These are phyloP conservation scores for Barnettozyma siamensis DNA, from an alignment of 805 yeast species.

Conservation along the genomic window DNA sequence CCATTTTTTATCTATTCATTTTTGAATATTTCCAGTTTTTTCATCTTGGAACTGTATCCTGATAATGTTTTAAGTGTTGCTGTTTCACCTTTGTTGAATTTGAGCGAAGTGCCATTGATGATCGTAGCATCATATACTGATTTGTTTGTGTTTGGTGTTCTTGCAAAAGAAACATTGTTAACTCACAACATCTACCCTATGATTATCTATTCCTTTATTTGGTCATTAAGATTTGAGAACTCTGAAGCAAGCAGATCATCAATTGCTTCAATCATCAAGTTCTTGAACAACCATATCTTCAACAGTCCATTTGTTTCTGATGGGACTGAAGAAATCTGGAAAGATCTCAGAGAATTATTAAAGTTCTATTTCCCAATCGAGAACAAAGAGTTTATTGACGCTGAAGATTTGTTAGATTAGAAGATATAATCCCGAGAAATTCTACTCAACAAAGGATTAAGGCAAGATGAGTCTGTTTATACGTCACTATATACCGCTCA, in stretches of 20 bases:
- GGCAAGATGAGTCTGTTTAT: too few species aligned
- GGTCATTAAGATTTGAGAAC: slow-evolving; percentile 34
- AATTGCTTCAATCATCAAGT: slow-evolving; percentile 12
- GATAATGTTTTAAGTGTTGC: slow-evolving; percentile 28
- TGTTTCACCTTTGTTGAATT: slow-evolving; percentile 31
- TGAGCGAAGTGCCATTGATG: slow-evolving; percentile 33
- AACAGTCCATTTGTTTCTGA: not conserved
- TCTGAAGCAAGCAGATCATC: slow-evolving; percentile 25
- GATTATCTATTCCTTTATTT: slow-evolving; percentile 30
- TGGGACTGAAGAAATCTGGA: slow-evolving; percentile 1
- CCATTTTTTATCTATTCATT: slow-evolving; percentile 38
- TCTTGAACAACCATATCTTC: slow-evolving; percentile 2
- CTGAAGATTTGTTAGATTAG: not conserved
- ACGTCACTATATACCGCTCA: not conserved
- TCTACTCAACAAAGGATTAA: too few species aligned
- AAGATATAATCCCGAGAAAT: not conserved
- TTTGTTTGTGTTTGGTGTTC: slow-evolving; percentile 26
- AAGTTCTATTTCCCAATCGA: slow-evolving; percentile 1
- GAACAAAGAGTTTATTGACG: not conserved
- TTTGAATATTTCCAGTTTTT: slow-evolving; percentile 31
- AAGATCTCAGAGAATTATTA: slow-evolving; percentile 1
- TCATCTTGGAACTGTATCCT: slow-evolving; percentile 31
- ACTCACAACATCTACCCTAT: slow-evolving; percentile 27
- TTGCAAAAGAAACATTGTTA: slow-evolving; percentile 26
- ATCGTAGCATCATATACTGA: slow-evolving; percentile 35